phyloP scores from a whole-genome alignment of 2,329 filamentous ascomycete genomes.

The Mycocentrospora acerina region DNA sequence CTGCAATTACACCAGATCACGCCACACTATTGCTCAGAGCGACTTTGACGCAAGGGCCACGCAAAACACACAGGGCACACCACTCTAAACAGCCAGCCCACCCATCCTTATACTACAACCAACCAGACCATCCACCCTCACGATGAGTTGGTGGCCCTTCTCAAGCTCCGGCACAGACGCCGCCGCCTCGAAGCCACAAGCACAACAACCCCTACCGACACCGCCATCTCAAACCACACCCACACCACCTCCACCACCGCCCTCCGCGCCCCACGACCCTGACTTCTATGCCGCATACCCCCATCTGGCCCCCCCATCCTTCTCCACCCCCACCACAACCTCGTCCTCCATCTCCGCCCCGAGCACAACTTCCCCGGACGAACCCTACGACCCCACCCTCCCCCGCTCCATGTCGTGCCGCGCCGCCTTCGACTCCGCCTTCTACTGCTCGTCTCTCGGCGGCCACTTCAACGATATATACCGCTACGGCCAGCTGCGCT shows the following conservation, averaged over 20 bases:
- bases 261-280: constrained; percentile 49
- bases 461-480: constrained; percentile 93
- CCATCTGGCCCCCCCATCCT: constrained; percentile 44
- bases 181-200: constrained; percentile 11
- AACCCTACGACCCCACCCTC: constrained; percentile 49
- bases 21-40: too few relatives aligned
- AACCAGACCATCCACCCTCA: constrained; percentile 4
- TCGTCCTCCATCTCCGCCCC: constrained; percentile 7
- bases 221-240: constrained; percentile 20
- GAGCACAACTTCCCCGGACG: constrained; percentile 11
- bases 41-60: too few relatives aligned
- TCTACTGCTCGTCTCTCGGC: constrained; percentile 88
- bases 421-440: constrained; percentile 86
- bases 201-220: constrained; percentile 13
- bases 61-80: too few relatives aligned
- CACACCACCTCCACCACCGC: constrained; percentile 20
- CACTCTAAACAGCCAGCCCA: too few relatives aligned
- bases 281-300: constrained; percentile 58
- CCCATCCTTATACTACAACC: too few relatives aligned
- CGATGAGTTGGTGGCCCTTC: constrained; percentile 28
- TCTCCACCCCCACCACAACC: constrained; percentile 13
- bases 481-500: constrained; percentile 74
- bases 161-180: constrained; percentile 17
- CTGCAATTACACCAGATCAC: too few relatives aligned
- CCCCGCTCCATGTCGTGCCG: constrained; percentile 86